Evolutionary conservation across 192 early-diverging fungal genomes (phyloP).

Genomic region (Mortierella claussenii): DNA sequence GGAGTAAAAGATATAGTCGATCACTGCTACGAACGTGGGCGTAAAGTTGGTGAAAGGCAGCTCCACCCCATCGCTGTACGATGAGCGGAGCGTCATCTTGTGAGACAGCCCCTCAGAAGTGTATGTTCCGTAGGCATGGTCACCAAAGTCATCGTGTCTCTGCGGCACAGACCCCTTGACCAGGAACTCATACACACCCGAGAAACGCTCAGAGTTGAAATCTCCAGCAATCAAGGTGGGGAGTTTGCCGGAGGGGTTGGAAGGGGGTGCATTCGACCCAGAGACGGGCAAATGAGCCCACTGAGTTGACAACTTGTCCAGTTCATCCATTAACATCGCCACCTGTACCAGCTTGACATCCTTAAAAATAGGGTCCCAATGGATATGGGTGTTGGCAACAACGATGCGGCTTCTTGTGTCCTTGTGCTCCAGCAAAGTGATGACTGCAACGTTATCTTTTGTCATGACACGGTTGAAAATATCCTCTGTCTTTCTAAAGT

Average conservation of each 20-base stretch:
- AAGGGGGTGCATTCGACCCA: slow-evolving; percentile 25
- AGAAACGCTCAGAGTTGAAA: slow-evolving; percentile 90
- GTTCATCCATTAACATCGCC: slow-evolving; percentile 92
- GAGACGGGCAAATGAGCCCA: slow-evolving; percentile 53
- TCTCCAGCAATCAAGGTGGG: slow-evolving; percentile 91
- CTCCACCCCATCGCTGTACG: slow-evolving; percentile 78
- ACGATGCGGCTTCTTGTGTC: slow-evolving; percentile 75
- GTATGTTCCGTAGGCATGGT: slow-evolving; percentile 86
- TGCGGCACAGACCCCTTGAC: slow-evolving; percentile 78
- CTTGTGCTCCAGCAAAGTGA: slow-evolving; percentile 86
- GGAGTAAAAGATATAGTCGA: slow-evolving; percentile 97
- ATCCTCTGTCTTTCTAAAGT: slow-evolving; percentile 92
- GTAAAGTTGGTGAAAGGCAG: slow-evolving; percentile 94
- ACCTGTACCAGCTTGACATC: slow-evolving; percentile 98
- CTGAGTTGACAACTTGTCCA: slow-evolving; percentile 71
- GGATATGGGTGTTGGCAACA: slow-evolving; percentile 90
- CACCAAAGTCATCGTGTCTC: slow-evolving; percentile 87
- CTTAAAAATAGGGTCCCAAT: slow-evolving; percentile 91
- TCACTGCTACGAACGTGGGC: slow-evolving; percentile 84
- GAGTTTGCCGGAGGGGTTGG: slow-evolving; percentile 55
- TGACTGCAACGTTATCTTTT: slow-evolving; percentile 93
- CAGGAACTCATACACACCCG: slow-evolving; percentile 93
- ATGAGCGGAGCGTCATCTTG: slow-evolving; percentile 82
- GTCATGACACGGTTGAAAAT: slow-evolving; percentile 98
- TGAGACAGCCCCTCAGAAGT: slow-evolving; percentile 87